Base-by-base conservation (phyloP, 345 rosid genomes). In the Litchi chinensis region DNA sequence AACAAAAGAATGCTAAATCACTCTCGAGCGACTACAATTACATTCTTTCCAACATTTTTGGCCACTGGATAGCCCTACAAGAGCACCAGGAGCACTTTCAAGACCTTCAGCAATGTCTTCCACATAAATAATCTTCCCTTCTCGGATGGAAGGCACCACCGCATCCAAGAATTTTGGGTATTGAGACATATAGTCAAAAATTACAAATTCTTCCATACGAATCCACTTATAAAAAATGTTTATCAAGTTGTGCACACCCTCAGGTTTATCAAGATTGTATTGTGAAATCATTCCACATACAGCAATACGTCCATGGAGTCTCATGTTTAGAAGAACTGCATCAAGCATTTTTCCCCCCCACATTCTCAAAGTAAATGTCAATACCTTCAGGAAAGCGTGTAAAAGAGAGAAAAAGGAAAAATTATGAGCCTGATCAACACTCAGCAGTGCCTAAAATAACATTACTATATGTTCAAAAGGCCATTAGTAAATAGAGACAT, bases 301-400 rank as follows among this genome's bases (percentile, higher is more conserved):
- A 22, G 91, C 88, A 8, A 91, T 80, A 43, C 92, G 88, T 39
- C 93, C 95, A 16, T 44, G 79, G 50, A 69, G n/a, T 62, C 78
- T 88, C 95, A 89, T 91, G 88, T 91, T 91, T 39, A 62, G 70
- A 10, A 89, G 76, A 26, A 85, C 95, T 4, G 92, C 91, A 50
- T 90, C 93, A 46, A 91, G 86, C 92, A 88, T 91, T 50, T 86
- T 85, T 7, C 93, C 93, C 1, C n/a, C 93, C 95, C 15, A 90
- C 95, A 66, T 91, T 90, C 64, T 88, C 92, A 4, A 87, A 90
- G 66, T 90, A 91, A 65, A 91, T 85, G 71, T 88, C 93, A 4
- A 91, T 90, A 40, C 93, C 92, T 80, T 87, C 79, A 21, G 93
- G 91, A 67, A 88, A 90, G 79, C 46, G 87, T 79, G 93, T 88